Base-by-base conservation (phyloP, 208 protist genomes). In the Angomonas ambiguus region DNA sequence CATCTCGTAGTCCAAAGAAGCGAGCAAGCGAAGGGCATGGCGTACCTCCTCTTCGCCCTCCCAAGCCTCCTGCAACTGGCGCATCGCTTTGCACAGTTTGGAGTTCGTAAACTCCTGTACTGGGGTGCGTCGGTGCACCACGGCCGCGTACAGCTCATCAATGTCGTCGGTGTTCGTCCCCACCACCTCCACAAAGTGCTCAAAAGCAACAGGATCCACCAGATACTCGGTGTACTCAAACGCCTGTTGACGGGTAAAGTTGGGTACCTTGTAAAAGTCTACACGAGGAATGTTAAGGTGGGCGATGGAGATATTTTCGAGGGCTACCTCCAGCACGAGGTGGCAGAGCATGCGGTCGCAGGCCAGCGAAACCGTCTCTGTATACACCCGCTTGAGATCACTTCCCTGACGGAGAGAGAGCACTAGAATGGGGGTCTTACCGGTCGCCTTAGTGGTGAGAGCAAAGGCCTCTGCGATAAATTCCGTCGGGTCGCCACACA, bases 111-210 rank as follows among this genome's bases (percentile, higher is more conserved):
- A 92, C 11, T 82, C 77, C 10, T 61, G 72, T 5, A 79, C 71
- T 2, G 74, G 72, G n/a, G 72, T 66, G 11, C 74, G 71, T 6
- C 78, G 80, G 56, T 92, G 85, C 28, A 79, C 74, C 28, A 94
- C 78, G 3, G 88, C 75, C 5, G 85, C 76, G 35, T 92, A 79
- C 16, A 94, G 74, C 55, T 90, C 83, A 65, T 91, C 88, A 24
- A 90, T 69, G 51, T 89, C 88, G 41, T 87, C 87, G 59, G 77
- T 83, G 75, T 91, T 91, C 20, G 88, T 94, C 16, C 88, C 88
- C 32, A 87, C 74, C 32, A 92, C 77, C 58, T 94, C 81, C 1
- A 87, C 62, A 48, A 91, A 92, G 69, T 92, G 74, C 27, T 63
- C 60, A 48, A 88, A 68, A 18, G 81, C 70, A 1, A 90, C 34